phyloP scores from a whole-genome alignment of 768 basidiomycete genomes.

The Agaricus blazei region DNA sequence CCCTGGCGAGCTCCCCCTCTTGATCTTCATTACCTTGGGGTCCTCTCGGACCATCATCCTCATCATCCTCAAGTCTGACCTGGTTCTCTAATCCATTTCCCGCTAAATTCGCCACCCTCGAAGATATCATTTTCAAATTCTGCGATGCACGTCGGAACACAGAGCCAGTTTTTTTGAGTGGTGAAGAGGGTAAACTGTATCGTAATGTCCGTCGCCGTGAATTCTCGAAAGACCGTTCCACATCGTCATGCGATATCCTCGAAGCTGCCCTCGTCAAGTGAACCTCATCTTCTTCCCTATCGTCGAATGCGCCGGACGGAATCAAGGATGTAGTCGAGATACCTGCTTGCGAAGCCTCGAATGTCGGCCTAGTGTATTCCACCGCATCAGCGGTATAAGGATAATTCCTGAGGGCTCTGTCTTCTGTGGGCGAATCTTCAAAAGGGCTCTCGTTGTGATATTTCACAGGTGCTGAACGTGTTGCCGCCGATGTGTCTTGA shows the following conservation, averaged over 20 bases:
- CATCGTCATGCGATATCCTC: conserved; percentile 34
- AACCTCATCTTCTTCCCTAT: conserved; percentile 52
- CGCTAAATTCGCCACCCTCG: conserved; percentile 80
- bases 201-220: conserved; percentile 35
- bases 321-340: conserved; percentile 53
- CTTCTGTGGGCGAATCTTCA: conserved; percentile 31
- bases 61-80: conserved; percentile 46
- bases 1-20: conserved; percentile 32
- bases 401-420: conserved; percentile 20
- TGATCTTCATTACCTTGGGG: conserved; percentile 32
- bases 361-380: conserved; percentile 30
- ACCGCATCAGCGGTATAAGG: conserved; percentile 26
- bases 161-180: conserved; percentile 55
- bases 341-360: conserved; percentile 38
- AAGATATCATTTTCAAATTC: conserved; percentile 56
- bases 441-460: conserved; percentile 34
- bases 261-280: conserved; percentile 38
- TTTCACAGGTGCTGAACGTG: not conserved
- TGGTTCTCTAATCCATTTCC: conserved; percentile 57
- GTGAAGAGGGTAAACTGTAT: conserved; percentile 51
- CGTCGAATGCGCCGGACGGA: conserved; percentile 14
- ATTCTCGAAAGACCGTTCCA: conserved; percentile 31
- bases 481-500: not conserved
- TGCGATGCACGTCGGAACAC: conserved; percentile 54
- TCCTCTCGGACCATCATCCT: conserved; percentile 31